A percentile compares a stretch with the other conserved stretches of the same genome.
Conservation (phyloP, 2,329 filamentous ascomycete species). For the Tetracladium maxilliforme region DNA sequence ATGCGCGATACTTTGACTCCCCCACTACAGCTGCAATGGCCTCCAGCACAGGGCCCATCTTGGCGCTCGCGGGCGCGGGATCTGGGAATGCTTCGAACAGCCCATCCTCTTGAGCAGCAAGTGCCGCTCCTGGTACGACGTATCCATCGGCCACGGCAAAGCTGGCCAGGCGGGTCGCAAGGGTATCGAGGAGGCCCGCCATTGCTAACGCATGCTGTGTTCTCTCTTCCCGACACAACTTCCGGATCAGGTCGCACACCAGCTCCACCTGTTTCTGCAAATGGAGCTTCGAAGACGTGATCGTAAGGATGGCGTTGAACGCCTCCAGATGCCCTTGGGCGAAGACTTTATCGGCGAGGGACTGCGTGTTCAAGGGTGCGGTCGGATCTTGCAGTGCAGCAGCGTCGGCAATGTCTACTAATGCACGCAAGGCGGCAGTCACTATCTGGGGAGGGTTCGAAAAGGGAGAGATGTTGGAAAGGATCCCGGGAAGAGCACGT, state of each 20-base stretch:
- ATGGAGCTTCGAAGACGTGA: too few relatives aligned
- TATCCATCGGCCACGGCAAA: slow-evolving; percentile 55
- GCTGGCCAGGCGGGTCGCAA: slow-evolving; percentile 59
- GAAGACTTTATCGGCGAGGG: slow-evolving; percentile 53
- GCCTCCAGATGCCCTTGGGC: slow-evolving; percentile 42
- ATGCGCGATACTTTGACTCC: slow-evolving; percentile 65
- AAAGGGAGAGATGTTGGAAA: slow-evolving; percentile 52
- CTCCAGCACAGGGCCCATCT: slow-evolving; percentile 57
- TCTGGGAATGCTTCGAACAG: slow-evolving; percentile 42
- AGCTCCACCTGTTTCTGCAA: too few relatives aligned
- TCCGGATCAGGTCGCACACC: slow-evolving; percentile 40
- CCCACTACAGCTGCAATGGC: slow-evolving; percentile 65
- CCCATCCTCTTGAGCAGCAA: slow-evolving; percentile 35
- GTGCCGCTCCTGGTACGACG: slow-evolving; percentile 50
- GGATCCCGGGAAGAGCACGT: slow-evolving; percentile 50
- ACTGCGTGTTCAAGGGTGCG: slow-evolving; percentile 28
- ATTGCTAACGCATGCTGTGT: slow-evolving; percentile 61
- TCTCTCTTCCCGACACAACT: slow-evolving; percentile 50
- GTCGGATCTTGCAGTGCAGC: slow-evolving; percentile 34
- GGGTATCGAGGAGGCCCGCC: slow-evolving; percentile 60
- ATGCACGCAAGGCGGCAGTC: slow-evolving; percentile 57
- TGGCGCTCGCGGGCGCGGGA: slow-evolving; percentile 41
- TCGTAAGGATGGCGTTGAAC: slow-evolving; percentile 54
- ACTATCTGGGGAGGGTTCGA: slow-evolving; percentile 52
- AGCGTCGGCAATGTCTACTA: slow-evolving; percentile 58